Conservation (phyloP, 768 basidiomycete species). For the Trametopsis cervina region DNA sequence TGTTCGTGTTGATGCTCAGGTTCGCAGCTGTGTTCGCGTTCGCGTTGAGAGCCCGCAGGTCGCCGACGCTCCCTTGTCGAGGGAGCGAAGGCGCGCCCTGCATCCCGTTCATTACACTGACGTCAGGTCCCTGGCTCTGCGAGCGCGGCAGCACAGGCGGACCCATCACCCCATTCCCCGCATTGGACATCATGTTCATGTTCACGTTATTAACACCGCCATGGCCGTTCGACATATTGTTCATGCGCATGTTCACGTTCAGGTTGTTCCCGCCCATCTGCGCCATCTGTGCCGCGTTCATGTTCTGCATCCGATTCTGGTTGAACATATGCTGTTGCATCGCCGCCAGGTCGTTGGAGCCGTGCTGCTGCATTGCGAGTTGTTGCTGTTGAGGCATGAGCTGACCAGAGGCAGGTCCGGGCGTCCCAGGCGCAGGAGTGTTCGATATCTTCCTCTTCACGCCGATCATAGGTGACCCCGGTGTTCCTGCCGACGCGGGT, state of each 20-base stretch:
- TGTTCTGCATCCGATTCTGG: conserved; percentile 1
- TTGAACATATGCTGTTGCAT: background rate
- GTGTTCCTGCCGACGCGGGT: conserved; percentile 4
- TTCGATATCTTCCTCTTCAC: conserved; percentile 16
- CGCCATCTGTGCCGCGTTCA: conserved; percentile 7
- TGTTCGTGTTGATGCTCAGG: conserved; percentile 15
- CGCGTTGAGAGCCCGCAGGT: background rate
- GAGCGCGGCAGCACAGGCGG: conserved; percentile 29
- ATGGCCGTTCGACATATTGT: background rate
- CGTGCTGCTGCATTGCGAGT: background rate
- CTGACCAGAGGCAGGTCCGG: background rate
- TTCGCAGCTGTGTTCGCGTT: conserved; percentile 1
- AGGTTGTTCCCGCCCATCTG: no score
- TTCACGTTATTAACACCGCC: background rate
- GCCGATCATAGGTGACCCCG: conserved; percentile 13
- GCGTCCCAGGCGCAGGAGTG: conserved; percentile 10
- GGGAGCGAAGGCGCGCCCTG: background rate
- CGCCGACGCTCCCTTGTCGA: conserved; percentile 1
- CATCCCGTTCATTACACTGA: conserved; percentile 10
- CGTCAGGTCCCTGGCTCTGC: conserved; percentile 23
- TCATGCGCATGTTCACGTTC: conserved; percentile 3
- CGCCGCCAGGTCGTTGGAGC: background rate
- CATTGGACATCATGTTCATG: conserved; percentile 18
- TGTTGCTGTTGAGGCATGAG: conserved; percentile 2
- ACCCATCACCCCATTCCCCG: conserved; percentile 31